Evolutionary conservation across 768 basidiomycete genomes (phyloP).

Genomic region (Glaciozyma martinii): DNA sequence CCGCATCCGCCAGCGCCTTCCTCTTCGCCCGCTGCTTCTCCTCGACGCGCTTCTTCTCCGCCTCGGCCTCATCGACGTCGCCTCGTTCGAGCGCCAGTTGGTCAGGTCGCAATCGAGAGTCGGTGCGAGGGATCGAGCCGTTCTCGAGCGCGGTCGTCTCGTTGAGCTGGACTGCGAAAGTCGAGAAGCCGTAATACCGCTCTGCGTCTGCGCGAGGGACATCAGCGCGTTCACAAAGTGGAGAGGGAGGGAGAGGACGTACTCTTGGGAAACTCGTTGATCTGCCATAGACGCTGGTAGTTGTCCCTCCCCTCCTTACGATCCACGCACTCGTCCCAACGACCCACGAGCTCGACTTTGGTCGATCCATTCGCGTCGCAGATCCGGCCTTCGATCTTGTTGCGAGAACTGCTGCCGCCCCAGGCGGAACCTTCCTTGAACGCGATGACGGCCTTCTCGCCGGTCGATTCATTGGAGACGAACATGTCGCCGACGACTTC

Average conservation of each 20-base stretch:
- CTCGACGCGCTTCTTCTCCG: conserved; percentile 67
- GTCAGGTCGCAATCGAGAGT: conserved; percentile 84
- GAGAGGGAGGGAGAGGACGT: background rate
- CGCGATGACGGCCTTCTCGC: conserved; percentile 71
- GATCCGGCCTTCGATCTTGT: conserved; percentile 80
- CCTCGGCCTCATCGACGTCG: conserved; percentile 70
- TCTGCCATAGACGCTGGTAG: conserved; percentile 50
- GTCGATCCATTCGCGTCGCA: conserved; percentile 56
- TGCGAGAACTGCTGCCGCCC: conserved; percentile 72
- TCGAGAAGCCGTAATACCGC: conserved; percentile 80
- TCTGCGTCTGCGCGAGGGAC: conserved; percentile 45
- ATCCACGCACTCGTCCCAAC: conserved; percentile 68
- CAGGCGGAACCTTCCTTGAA: conserved; percentile 79
- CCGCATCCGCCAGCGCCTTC: conserved; percentile 7
- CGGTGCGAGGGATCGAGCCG: conserved; percentile 62
- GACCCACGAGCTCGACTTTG: conserved; percentile 77
- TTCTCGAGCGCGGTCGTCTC: conserved; percentile 44
- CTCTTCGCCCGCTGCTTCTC: conserved; percentile 52
- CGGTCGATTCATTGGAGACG: conserved; percentile 44
- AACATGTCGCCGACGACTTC: conserved; percentile 31
- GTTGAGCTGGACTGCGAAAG: conserved; percentile 82
- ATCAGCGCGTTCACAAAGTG: conserved; percentile 41
- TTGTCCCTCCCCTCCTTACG: conserved; percentile 55
- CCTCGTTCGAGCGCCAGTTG: conserved; percentile 92
- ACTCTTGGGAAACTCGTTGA: conserved; percentile 40